phyloP scores from a whole-genome alignment of 2,329 filamentous ascomycete genomes.

The Rhynchosporium secalis region DNA sequence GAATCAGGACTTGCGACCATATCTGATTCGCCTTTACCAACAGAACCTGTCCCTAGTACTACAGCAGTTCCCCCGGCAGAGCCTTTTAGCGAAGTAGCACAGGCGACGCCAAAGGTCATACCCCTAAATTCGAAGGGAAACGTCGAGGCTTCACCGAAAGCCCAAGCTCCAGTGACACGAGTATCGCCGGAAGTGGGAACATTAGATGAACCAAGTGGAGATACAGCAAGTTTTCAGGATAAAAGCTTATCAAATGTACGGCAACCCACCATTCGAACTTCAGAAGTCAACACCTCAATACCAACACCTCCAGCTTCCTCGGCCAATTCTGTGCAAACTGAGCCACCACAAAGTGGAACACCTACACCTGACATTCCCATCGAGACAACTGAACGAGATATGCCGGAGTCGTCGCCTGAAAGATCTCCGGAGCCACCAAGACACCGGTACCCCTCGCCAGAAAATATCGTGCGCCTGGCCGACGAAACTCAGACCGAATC shows the following conservation, averaged over 20 bases:
- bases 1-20: neutral
- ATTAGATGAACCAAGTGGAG: slow-evolving; percentile 4
- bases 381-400: slow-evolving; percentile 5
- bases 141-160: neutral
- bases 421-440: slow-evolving; percentile 5
- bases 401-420: neutral
- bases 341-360: neutral
- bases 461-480: slow-evolving; percentile 20
- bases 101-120: neutral
- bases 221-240: neutral
- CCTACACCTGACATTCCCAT: neutral
- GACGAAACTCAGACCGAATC: slow-evolving; percentile 11
- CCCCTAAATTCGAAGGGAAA: neutral
- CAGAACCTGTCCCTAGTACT: neutral
- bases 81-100: neutral
- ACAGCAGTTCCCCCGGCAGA: neutral
- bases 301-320: neutral
- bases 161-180: neutral
- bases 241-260: neutral
- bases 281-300: neutral
- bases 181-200: neutral
- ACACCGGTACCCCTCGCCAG: slow-evolving; percentile 25
- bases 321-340: neutral
- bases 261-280: neutral
- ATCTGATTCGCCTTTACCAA: neutral